Conservation (phyloP, 2,329 filamentous ascomycete genomes). For the Colletotrichum theobromicola region DNA sequence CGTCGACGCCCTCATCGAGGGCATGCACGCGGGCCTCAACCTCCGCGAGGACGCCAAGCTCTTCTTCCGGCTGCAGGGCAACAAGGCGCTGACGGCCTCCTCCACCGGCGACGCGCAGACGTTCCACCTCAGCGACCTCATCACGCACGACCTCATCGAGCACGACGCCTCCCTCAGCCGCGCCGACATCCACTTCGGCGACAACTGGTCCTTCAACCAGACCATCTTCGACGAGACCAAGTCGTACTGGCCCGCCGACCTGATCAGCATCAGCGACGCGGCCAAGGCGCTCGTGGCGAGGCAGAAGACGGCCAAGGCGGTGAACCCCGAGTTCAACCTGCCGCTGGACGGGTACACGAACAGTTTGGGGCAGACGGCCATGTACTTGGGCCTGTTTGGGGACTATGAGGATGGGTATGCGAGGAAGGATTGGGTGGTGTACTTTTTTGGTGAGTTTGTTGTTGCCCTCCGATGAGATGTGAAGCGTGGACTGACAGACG, state of each 20-base stretch:
- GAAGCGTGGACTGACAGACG: not conserved
- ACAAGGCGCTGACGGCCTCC: constrained; percentile 5
- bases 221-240: constrained; percentile 27
- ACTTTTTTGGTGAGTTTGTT: constrained; percentile 11
- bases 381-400: constrained; percentile 22
- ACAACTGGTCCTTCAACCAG: constrained; percentile 33
- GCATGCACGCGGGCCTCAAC: constrained; percentile 16
- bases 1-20: constrained; percentile 19
- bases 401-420: constrained; percentile 22
- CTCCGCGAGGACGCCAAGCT: constrained; percentile 19
- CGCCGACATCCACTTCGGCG: constrained; percentile 29
- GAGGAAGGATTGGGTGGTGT: constrained; percentile 16
- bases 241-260: not conserved
- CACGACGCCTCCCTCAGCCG: constrained; percentile 23
- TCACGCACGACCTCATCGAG: constrained; percentile 23
- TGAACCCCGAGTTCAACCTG: constrained; percentile 28
- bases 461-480: not conserved
- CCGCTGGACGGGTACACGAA: constrained; percentile 1
- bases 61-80: constrained; percentile 17
- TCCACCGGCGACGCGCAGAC: constrained; percentile 5
- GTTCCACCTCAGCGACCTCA: constrained; percentile 30
- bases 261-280: constrained; percentile 15
- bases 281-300: constrained; percentile 29
- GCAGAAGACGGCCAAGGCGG: constrained; percentile 20
- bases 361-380: constrained; percentile 21